Evolutionary conservation across 2,329 filamentous ascomycete species (phyloP).

Genomic region (Canariomyces notabilis): DNA sequence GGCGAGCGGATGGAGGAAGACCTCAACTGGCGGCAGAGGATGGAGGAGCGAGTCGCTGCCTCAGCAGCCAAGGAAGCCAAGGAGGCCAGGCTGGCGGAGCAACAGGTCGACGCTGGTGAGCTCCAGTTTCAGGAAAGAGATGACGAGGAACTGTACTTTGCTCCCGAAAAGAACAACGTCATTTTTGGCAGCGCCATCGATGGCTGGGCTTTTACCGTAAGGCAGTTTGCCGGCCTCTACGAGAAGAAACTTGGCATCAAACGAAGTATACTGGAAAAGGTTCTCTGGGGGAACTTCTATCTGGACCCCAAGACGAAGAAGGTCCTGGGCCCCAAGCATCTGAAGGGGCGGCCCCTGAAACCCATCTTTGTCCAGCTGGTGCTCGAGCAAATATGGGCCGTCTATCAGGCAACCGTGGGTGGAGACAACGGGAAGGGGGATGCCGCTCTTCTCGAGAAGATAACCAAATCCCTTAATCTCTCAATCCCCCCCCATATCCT

Average conservation of each 20-base stretch:
- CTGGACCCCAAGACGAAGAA: conserved; percentile 96
- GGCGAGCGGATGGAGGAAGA: conserved; percentile 99
- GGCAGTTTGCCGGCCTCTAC: conserved; percentile 88
- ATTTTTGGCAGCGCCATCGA: conserved; percentile 98
- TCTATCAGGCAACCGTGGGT: conserved; percentile 84
- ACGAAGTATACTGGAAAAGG: conserved; percentile 78
- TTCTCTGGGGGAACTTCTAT: conserved; percentile 95
- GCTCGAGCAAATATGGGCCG: conserved; percentile 91
- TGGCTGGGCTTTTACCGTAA: conserved; percentile 97
- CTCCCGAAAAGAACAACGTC: conserved; percentile 96
- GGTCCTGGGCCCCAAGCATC: conserved; percentile 81
- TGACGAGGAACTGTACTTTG: conserved; percentile 96
- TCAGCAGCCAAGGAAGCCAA: conserved; percentile 58
- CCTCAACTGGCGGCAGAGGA: conserved; percentile 86
- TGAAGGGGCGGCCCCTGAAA: conserved; percentile 87
- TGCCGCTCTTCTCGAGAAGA: conserved; percentile 78
- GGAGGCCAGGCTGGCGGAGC: conserved; percentile 44
- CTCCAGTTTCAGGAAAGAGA: conserved; percentile 81
- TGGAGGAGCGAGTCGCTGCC: conserved; percentile 79
- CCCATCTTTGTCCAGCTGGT: conserved; percentile 98
- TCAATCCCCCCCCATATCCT: conserved; percentile 79
- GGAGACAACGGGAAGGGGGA: conserved; percentile 81
- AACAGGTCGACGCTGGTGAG: conserved; percentile 52
- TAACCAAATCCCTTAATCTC: conserved; percentile 84
- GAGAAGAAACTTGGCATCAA: conserved; percentile 98